These are phyloP conservation scores for Aspergillus candidus DNA, from an alignment of 2,329 filamentous ascomycete genomes.

Conservation along the genomic window DNA sequence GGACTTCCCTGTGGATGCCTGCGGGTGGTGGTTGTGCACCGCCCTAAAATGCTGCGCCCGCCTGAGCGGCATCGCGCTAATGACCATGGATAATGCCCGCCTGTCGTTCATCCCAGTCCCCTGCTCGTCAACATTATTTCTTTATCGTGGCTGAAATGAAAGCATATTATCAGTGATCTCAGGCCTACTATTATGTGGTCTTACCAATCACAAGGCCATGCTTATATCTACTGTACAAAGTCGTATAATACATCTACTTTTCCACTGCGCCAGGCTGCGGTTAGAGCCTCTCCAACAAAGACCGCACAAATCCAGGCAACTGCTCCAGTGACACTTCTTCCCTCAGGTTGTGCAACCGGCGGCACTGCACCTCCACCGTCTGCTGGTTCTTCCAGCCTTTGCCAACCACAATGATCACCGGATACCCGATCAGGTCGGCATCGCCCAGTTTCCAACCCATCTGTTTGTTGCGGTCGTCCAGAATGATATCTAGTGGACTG, in stretches of 20 bases:
- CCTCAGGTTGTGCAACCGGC: constrained; percentile 55
- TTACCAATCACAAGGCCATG: neutral
- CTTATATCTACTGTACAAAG: constrained; percentile 4
- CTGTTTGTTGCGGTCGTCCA: constrained; percentile 66
- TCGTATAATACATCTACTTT: neutral
- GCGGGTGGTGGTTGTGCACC: no score
- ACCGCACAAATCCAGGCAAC: constrained; percentile 44
- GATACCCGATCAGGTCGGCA: constrained; percentile 84
- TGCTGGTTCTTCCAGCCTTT: constrained; percentile 56
- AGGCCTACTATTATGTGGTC: no score
- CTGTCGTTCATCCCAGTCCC: no score
- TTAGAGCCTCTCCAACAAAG: constrained; percentile 49
- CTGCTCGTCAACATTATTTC: no score
- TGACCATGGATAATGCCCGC: no score
- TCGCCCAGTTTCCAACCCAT: constrained; percentile 85
- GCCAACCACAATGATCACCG: constrained; percentile 73
- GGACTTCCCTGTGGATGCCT: no score
- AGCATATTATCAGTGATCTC: no score
- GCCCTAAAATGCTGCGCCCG: no score
- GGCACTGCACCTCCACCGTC: constrained; percentile 72
- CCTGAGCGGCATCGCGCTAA: no score
- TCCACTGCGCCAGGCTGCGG: neutral
- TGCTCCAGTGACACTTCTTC: constrained; percentile 51
- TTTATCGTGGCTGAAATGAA: no score
- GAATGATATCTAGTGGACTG: constrained; percentile 53